Evolutionary conservation across 495 filamentous ascomycete genomes (phyloP), one percentile per base, ranked within the genome.

Genomic region (Penicillium taxi): DNA sequence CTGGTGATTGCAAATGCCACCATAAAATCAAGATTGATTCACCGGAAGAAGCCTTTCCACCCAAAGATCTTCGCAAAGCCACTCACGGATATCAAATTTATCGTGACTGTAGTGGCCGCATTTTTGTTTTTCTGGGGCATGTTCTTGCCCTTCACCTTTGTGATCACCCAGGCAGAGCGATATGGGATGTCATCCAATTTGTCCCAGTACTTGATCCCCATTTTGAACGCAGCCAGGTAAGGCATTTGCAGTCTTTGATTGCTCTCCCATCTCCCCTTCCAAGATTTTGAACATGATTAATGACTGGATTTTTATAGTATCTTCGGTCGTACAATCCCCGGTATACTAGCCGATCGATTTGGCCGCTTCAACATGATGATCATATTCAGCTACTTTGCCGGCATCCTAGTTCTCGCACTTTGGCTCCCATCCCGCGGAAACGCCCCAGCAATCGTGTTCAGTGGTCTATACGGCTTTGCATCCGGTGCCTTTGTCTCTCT

Each of bases 331-430:
- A 84, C 83, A 32, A 42, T 84, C 6, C 82, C 82, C 2, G 80
- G 80, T n/a, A 74, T 76, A 45, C 32, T 82, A 12, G 84, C 78
- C 26, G 85, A 91, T 55, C 75, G 72, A 42, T 25, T 84, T 22
- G 85, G 85, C 1, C 74, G 80, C 17, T 88, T 75, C 64, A 90
- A 90, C 57, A 61, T 75, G 9, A 81, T 86, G 70, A 70, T 84
- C 19, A 31, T 76, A 23, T 81, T 79, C 49, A 66, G 72, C 2
- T 63, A 59, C 22, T 58, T 78, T 38, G 76, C 77, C 0, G 71
- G 64, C 12, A 71, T 87, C 26, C 61, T 87, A 26, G 73, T 78
- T 0, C 67, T 89, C 0, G 80, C 74, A 8, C 63, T 87, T 0
- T 86, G 82, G 79, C 64, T 87, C 4, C 82, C 79, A 4, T 66